phyloP scores from a whole-genome alignment of 2,329 filamentous ascomycete species.

The Claviceps lovelessii region DNA sequence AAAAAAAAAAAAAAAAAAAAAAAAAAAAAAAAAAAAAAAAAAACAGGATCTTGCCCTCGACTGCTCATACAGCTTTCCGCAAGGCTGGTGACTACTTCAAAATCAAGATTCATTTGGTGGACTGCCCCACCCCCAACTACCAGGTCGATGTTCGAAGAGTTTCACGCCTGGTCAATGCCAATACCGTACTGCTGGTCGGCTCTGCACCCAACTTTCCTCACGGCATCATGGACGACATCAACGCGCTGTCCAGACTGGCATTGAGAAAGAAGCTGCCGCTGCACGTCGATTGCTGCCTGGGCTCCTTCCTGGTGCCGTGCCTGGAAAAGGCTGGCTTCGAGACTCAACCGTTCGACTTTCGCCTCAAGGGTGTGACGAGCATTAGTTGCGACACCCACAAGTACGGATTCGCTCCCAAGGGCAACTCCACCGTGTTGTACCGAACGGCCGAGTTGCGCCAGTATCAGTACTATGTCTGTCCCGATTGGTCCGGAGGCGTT shows the following conservation, averaged over 20 bases:
- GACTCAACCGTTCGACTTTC: slow-evolving; percentile 79
- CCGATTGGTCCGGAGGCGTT: slow-evolving; percentile 90
- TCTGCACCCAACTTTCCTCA: slow-evolving; percentile 97
- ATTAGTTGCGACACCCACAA: slow-evolving; percentile 98
- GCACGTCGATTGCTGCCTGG: slow-evolving; percentile 95
- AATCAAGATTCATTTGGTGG: slow-evolving; percentile 82
- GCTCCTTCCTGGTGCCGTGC: slow-evolving; percentile 87
- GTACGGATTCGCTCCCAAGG: slow-evolving; percentile 96
- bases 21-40: neutral
- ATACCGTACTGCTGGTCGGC: slow-evolving; percentile 85
- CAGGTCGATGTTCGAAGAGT: slow-evolving; percentile 71
- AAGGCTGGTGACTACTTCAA: slow-evolving; percentile 94
- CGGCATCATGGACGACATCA: slow-evolving; percentile 92
- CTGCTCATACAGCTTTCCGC: slow-evolving; percentile 88
- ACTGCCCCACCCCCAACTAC: slow-evolving; percentile 72
- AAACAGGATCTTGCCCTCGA: slow-evolving; percentile 75
- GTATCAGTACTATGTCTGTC: slow-evolving; percentile 92
- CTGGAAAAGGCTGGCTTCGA: slow-evolving; percentile 90
- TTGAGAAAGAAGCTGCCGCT: slow-evolving; percentile 66
- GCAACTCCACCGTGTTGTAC: slow-evolving; percentile 88
- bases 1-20: neutral
- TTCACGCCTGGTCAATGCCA: slow-evolving; percentile 76
- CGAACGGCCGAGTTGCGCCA: slow-evolving; percentile 62
- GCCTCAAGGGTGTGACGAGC: slow-evolving; percentile 81
- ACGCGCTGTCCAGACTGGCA: slow-evolving; percentile 69